Conservation (phyloP, 768 basidiomycete genomes). For the Chalciporus sphaerocephalus region DNA sequence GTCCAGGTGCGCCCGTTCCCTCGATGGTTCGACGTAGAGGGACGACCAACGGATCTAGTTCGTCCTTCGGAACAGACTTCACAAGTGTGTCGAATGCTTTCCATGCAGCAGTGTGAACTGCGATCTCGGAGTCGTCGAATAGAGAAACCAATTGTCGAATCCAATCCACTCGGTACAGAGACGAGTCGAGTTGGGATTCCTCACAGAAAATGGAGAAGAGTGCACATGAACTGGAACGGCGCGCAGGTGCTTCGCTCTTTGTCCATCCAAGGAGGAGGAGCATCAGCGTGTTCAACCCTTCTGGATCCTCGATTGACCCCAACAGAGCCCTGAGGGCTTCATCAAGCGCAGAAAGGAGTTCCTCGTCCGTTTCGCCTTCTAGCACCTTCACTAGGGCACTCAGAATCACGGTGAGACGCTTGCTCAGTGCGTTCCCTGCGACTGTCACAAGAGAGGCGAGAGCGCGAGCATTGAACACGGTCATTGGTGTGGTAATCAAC, state of each 20-base stretch:
- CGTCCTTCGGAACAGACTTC: conserved; percentile 88
- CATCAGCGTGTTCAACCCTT: conserved; percentile 89
- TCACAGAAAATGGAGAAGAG: conserved; percentile 83
- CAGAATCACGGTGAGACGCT: conserved; percentile 74
- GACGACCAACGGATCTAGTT: conserved; percentile 85
- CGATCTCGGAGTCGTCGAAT: conserved; percentile 71
- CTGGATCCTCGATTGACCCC: conserved; percentile 73
- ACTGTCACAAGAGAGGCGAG: conserved; percentile 89
- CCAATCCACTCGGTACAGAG: conserved; percentile 91
- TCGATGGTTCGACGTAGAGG: conserved; percentile 88
- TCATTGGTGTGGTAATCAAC: conserved; percentile 84
- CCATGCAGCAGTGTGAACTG: conserved; percentile 81
- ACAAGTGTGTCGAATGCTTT: conserved; percentile 80
- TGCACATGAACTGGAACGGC: conserved; percentile 75
- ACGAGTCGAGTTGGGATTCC: conserved; percentile 73
- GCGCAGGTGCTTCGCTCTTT: conserved; percentile 62
- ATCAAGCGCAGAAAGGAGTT: conserved; percentile 63
- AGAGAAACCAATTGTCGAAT: conserved; percentile 81
- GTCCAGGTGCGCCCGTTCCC: conserved; percentile 72
- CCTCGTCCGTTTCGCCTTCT: conserved; percentile 67
- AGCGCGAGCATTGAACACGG: conserved; percentile 91
- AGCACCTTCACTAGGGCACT: conserved; percentile 72
- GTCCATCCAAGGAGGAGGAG: conserved; percentile 87
- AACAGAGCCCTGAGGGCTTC: conserved; percentile 75
- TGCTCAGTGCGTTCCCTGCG: conserved; percentile 86